phyloP scores from a whole-genome alignment of 805 yeast genomes.

The Saturnispora zaruensis region DNA sequence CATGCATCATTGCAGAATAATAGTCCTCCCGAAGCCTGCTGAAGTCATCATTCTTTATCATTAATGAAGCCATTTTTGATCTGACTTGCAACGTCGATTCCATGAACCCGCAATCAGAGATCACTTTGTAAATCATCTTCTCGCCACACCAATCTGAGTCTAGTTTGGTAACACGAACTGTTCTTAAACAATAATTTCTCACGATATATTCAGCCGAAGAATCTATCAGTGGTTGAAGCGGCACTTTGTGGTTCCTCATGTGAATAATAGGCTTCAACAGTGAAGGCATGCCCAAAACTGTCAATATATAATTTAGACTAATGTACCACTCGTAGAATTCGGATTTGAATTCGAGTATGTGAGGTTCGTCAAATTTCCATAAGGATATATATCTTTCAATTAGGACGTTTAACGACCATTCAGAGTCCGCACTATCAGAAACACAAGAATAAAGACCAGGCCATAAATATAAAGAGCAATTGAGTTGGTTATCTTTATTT shows the following conservation, averaged over 20 bases:
- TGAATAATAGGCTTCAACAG: not conserved
- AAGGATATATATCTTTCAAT: not conserved
- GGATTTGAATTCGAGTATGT: not conserved
- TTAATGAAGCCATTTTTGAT: not conserved
- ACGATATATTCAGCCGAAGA: not conserved
- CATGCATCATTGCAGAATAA: not conserved
- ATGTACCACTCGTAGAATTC: conserved; percentile 6
- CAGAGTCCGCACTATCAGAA: not conserved
- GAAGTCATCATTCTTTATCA: conserved; percentile 5
- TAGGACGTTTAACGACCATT: not conserved
- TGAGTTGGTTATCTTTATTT: not conserved
- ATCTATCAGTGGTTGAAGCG: not conserved
- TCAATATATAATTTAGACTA: not conserved
- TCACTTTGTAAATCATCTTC: conserved; percentile 1
- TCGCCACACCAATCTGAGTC: conserved; percentile 1
- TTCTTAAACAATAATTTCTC: not conserved
- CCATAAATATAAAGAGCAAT: conserved; percentile 2
- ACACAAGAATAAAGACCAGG: not conserved
- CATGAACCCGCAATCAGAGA: not conserved
- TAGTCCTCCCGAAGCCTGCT: conserved; percentile 1
- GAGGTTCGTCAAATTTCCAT: not conserved
- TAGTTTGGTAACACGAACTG: not conserved
- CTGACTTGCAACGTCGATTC: not conserved
- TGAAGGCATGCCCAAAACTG: not conserved
- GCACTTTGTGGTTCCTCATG: not conserved